Conservation (phyloP, 495 filamentous ascomycete genomes). For the Barbatosphaeria neglecta region DNA sequence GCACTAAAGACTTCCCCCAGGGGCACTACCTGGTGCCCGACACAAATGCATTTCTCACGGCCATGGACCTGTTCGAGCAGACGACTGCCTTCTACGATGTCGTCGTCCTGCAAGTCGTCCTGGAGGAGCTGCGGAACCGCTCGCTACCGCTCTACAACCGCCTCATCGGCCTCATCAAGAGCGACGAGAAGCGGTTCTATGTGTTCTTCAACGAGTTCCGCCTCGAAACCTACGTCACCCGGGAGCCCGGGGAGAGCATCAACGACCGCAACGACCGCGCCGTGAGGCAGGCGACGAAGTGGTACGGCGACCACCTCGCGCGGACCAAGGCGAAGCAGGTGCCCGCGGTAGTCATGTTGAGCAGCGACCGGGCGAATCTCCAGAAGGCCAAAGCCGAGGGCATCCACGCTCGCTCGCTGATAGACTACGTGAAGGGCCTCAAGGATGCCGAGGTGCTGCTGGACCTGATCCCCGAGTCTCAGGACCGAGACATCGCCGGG, state of each 20-base stretch:
- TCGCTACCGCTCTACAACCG: constrained; percentile 93
- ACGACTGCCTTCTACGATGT: constrained; percentile 89
- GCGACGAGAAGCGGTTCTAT: constrained; percentile 92
- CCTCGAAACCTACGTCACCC: constrained; percentile 72
- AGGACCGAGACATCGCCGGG: constrained; percentile 52
- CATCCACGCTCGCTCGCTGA: constrained; percentile 52
- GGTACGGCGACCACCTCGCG: constrained; percentile 76
- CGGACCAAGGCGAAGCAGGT: constrained; percentile 46
- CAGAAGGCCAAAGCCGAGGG: constrained; percentile 68
- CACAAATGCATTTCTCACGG: constrained; percentile 90
- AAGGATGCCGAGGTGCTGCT: constrained; percentile 73
- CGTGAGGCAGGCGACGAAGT: constrained; percentile 72
- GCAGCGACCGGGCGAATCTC: constrained; percentile 80
- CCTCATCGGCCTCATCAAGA: constrained; percentile 75
- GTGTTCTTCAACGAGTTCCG: constrained; percentile 99
- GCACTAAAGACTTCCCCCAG: constrained; percentile 64
- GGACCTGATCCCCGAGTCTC: constrained; percentile 84
- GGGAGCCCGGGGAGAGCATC: constrained; percentile 71
- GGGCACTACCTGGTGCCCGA: constrained; percentile 95
- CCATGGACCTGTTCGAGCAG: constrained; percentile 93
- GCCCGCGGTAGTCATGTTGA: constrained; percentile 84
- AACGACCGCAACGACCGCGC: constrained; percentile 95
- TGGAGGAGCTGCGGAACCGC: constrained; percentile 89
- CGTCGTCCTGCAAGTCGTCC: constrained; percentile 84
- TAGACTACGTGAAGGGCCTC: constrained; percentile 70